phyloP scores from a whole-genome alignment of 768 basidiomycete species.

The Boletus huronensis region DNA sequence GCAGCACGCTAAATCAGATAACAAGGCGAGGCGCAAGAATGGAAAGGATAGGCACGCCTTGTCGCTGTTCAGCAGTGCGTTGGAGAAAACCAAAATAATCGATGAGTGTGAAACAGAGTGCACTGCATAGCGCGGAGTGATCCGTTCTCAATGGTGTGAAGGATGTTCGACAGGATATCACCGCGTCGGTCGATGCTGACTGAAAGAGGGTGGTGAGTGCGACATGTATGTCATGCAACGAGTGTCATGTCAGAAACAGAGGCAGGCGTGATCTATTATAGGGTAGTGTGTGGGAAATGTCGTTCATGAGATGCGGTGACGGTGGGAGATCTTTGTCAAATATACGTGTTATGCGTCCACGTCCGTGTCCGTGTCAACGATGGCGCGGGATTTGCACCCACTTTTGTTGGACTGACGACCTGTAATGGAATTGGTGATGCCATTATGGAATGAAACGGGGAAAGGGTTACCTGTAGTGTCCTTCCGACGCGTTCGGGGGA shows the following conservation, averaged over 20 bases:
- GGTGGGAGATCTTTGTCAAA: slow-evolving; percentile 10
- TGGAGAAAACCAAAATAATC: not conserved
- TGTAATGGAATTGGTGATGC: not conserved
- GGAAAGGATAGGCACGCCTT: not conserved
- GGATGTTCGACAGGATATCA: not conserved
- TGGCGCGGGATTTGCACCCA: slow-evolving; percentile 1
- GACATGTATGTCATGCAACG: not conserved
- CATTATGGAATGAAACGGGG: not conserved
- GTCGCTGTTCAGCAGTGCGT: not conserved
- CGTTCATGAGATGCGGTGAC: not conserved
- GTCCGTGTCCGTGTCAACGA: slow-evolving; percentile 9
- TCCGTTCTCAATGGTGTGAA: not conserved
- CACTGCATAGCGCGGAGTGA: not conserved
- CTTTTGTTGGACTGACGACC: not conserved
- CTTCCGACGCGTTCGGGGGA: slow-evolving; percentile 16
- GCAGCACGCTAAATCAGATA: not conserved
- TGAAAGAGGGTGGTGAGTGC: not conserved
- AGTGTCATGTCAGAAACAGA: not conserved
- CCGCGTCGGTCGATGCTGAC: not conserved
- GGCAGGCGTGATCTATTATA: not conserved
- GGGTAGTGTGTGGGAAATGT: not conserved
- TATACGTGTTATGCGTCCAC: not conserved
- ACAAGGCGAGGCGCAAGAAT: not conserved
- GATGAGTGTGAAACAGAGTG: no score
- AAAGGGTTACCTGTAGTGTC: not conserved